A percentile compares a stretch with the other conserved stretches of the same genome.
These are phyloP conservation scores for Salix caprea DNA, from an alignment of 345 rosid genomes.

Conservation along the genomic window DNA sequence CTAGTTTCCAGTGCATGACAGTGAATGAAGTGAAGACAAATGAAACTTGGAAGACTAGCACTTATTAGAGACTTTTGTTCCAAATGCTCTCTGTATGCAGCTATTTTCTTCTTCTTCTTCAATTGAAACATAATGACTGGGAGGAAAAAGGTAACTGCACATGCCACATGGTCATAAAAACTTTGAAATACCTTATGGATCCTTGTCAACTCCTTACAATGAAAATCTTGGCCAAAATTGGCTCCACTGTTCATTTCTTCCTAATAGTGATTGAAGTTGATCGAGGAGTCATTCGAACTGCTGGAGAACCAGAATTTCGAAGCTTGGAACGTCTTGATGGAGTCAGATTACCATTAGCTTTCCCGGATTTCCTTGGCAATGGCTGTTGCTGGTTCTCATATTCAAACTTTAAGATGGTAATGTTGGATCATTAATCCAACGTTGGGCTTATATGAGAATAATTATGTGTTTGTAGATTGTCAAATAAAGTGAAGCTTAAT, in stretches of 20 bases:
- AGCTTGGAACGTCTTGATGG: constrained; percentile 37
- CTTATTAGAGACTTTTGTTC: background rate
- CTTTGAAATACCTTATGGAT: background rate
- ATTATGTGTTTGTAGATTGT: no score
- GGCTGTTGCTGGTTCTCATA: constrained; percentile 38
- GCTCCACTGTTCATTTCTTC: constrained; percentile 59
- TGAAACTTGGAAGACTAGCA: background rate
- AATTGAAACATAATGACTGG: background rate
- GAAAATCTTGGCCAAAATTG: constrained; percentile 53
- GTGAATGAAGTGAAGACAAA: background rate
- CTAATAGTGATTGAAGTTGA: constrained; percentile 42
- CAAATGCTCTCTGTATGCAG: background rate
- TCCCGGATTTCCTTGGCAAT: constrained; percentile 30
- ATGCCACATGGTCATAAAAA: background rate
- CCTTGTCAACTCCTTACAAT: constrained; percentile 30
- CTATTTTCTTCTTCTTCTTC: background rate
- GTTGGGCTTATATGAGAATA: no score
- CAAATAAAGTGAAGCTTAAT: fast-evolving
- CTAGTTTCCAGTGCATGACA: background rate
- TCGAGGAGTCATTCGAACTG: constrained; percentile 25
- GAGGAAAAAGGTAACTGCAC: background rate
- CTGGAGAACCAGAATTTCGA: constrained; percentile 46
- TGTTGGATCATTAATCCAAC: background rate
- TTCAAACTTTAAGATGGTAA: constrained; percentile 71
- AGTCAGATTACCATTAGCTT: constrained; percentile 32